Evolutionary conservation across 108 stramenopile genomes (phyloP).

Genomic region (Nitzschia sp.): DNA sequence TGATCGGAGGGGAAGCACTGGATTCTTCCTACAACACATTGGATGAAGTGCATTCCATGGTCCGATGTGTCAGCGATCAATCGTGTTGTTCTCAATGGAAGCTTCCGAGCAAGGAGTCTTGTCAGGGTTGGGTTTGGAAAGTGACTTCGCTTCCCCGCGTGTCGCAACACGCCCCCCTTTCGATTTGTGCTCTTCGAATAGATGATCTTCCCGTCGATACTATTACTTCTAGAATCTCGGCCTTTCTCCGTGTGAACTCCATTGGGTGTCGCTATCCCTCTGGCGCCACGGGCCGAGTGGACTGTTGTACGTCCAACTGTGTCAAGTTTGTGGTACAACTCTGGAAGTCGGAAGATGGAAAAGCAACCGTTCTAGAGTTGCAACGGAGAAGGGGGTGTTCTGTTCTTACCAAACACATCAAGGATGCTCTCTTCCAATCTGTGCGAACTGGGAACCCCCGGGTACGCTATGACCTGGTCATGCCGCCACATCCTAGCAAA

Average conservation of each 20-base stretch:
- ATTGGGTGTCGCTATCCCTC: slow-evolving; percentile 3
- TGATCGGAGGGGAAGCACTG: not conserved
- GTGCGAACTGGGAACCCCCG: not conserved
- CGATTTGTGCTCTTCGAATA: slow-evolving; percentile 5
- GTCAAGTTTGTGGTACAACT: slow-evolving; percentile 31
- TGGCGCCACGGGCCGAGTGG: slow-evolving; percentile 1
- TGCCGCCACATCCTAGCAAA: not conserved
- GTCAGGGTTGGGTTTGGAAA: slow-evolving; percentile 9
- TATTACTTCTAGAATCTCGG: slow-evolving; percentile 10
- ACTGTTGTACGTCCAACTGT: slow-evolving; percentile 14
- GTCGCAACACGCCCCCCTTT: slow-evolving; percentile 7
- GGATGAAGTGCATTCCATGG: not conserved
- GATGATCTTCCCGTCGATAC: slow-evolving; percentile 8
- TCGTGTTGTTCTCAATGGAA: not conserved
- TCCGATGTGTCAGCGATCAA: not conserved
- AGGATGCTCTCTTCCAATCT: slow-evolving; percentile 7
- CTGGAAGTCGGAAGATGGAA: slow-evolving; percentile 8
- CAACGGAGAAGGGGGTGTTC: slow-evolving; percentile 27
- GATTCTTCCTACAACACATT: not conserved
- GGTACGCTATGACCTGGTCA: not conserved
- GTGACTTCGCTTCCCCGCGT: slow-evolving; percentile 8
- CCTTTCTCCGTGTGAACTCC: slow-evolving; percentile 15
- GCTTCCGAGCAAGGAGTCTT: not conserved
- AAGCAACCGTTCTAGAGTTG: slow-evolving; percentile 19
- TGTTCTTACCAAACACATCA: slow-evolving; percentile 11